These are phyloP conservation scores for Wickerhamiella alocasiicola DNA, from an alignment of 805 yeast genomes.

Conservation along the genomic window DNA sequence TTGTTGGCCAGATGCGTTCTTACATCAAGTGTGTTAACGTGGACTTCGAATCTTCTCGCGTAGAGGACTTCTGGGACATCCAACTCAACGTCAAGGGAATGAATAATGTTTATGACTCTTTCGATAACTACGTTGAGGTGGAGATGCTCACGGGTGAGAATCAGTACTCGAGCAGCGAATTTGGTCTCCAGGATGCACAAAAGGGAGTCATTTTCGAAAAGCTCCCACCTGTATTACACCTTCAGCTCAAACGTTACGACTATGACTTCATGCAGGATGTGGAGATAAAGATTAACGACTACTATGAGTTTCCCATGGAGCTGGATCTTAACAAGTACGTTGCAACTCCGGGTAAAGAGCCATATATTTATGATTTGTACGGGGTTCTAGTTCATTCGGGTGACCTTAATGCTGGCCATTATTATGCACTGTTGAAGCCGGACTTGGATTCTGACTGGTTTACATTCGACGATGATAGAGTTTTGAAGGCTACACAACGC, in stretches of 20 bases:
- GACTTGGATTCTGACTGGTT: slow-evolving; percentile 60
- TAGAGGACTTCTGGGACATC: slow-evolving; percentile 96
- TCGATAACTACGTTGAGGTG: slow-evolving; percentile 73
- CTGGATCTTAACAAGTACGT: slow-evolving; percentile 72
- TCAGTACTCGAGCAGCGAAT: slow-evolving; percentile 82
- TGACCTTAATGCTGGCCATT: slow-evolving; percentile 91
- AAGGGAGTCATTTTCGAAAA: slow-evolving; percentile 88
- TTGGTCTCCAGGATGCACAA: slow-evolving; percentile 88
- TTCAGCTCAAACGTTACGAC: slow-evolving; percentile 89
- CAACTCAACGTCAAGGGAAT: slow-evolving; percentile 86
- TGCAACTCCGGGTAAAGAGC: slow-evolving; percentile 39
- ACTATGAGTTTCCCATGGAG: slow-evolving; percentile 74
- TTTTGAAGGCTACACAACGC: slow-evolving; percentile 67
- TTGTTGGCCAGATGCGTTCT: slow-evolving; percentile 95
- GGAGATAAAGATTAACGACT: slow-evolving; percentile 82
- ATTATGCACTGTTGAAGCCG: slow-evolving; percentile 88
- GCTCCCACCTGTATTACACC: slow-evolving; percentile 85
- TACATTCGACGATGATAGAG: slow-evolving; percentile 91
- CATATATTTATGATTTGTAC: slow-evolving; percentile 73
- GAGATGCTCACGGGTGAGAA: slow-evolving; percentile 91
- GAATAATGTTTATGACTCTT: slow-evolving; percentile 58
- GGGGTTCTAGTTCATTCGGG: slow-evolving; percentile 96
- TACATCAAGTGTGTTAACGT: slow-evolving; percentile 87
- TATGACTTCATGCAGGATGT: slow-evolving; percentile 83
- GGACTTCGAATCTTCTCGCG: slow-evolving; percentile 80